Evolutionary conservation across 768 basidiomycete genomes (phyloP), one percentile per base, ranked within the genome.

Genomic region (Phaffia australis): DNA sequence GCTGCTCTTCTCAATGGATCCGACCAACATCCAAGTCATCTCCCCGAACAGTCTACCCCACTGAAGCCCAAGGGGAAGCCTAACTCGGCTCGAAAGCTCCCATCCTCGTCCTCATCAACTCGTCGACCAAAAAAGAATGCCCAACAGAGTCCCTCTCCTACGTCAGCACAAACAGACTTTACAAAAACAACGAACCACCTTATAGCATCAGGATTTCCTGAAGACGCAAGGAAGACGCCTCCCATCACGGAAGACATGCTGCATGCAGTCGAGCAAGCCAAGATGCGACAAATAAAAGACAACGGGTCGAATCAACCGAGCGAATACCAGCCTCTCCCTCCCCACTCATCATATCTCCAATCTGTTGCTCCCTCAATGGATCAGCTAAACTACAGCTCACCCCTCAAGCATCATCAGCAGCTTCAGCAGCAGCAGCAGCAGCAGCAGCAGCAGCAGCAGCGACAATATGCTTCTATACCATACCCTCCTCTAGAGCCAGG

Each of bases 401-500:
- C 55, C 29, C 47, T 25, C 51, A 55, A 25, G 42, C 49, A 54
- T 56, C 30, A 32, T 25, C 58, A 69, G 55, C 66, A 60, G 54
- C 69, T 51, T 30, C n/a, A n/a, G n/a, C n/a, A n/a, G n/a, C n/a
- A n/a, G n/a, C n/a, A n/a, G n/a, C n/a, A n/a, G n/a, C n/a, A 35
- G n/a, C n/a, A n/a, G n/a, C n/a, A n/a, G n/a, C n/a, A n/a, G n/a
- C 35, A 42, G 11, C 69, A 65, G n/a, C 71, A 65, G 25, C 69
- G 60, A 25, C 69, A 29, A 49, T 42, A 27, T 19, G 27, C 25
- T 18, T 47, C 9, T 60, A 23, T 18, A 23, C 59, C 58, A 1
- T n/a, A n/a, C 23, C 35, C 58, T 27, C 49, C 48, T 29, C 61
- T 49, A 2, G 27, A 48, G 48, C 60, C n/a, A 19, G 9, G 30